These are phyloP conservation scores for Coemansia sp. DNA, from an alignment of 192 early-diverging fungal genomes.

Conservation along the genomic window DNA sequence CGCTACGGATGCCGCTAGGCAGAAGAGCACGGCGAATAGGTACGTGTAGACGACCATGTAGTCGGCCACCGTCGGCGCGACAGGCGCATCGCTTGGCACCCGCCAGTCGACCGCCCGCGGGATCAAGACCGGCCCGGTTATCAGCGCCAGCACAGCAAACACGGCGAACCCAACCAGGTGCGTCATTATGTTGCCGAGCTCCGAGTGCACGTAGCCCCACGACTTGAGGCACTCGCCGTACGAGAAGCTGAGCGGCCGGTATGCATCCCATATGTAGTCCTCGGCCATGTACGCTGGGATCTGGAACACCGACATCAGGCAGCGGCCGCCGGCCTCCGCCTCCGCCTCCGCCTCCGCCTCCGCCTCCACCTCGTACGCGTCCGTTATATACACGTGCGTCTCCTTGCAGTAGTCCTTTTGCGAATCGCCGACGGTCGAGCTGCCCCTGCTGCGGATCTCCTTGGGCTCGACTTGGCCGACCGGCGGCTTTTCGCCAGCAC, in stretches of 20 bases:
- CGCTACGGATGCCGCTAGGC: slow-evolving; percentile 73
- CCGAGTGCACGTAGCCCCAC: slow-evolving; percentile 86
- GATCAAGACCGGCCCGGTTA: slow-evolving; percentile 49
- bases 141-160: slow-evolving; percentile 59
- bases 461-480: neutral
- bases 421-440: slow-evolving; percentile 3
- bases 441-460: neutral
- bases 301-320: slow-evolving; percentile 56
- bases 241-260: slow-evolving; percentile 74
- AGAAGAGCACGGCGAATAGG: slow-evolving; percentile 73
- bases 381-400: neutral
- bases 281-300: slow-evolving; percentile 76
- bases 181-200: slow-evolving; percentile 89
- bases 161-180: slow-evolving; percentile 71
- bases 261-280: slow-evolving; percentile 77
- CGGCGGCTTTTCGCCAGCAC: neutral
- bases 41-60: slow-evolving; percentile 73
- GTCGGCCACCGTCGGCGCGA: slow-evolving; percentile 60
- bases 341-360: neutral
- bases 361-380: too few species aligned
- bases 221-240: slow-evolving; percentile 73
- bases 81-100: neutral
- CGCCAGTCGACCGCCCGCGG: slow-evolving; percentile 14
- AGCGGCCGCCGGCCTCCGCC: slow-evolving; percentile 1
- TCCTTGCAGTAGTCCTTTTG: neutral